phyloP scores from a whole-genome alignment of 805 yeast species.

The Geotrichum ghanense region DNA sequence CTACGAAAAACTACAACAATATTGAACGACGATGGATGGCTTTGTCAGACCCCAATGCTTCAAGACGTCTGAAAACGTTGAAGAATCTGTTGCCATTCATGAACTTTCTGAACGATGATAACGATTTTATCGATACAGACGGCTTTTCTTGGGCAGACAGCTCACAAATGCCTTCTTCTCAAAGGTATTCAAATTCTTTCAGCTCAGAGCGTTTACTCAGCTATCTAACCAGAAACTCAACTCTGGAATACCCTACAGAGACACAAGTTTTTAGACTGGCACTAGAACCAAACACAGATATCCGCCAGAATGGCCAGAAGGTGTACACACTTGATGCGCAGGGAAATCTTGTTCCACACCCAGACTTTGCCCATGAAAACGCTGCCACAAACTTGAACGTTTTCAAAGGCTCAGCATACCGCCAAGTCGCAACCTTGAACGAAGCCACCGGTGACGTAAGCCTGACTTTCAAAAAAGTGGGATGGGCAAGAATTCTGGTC shows the following conservation, averaged over 20 bases:
- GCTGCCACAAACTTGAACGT: slow-evolving; percentile 4
- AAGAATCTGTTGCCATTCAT: background rate
- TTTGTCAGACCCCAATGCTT: slow-evolving; percentile 17
- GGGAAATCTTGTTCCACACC: slow-evolving; percentile 11
- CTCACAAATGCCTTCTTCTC: too few relatives aligned
- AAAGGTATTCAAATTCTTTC: background rate
- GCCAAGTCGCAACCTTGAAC: slow-evolving; percentile 12
- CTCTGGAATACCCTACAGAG: slow-evolving; percentile 16
- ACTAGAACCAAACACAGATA: slow-evolving; percentile 12
- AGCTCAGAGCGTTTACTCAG: slow-evolving; percentile 14
- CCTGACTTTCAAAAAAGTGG: slow-evolving; percentile 17
- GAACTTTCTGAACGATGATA: background rate
- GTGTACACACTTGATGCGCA: slow-evolving; percentile 11
- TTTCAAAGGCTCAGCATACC: slow-evolving; percentile 20
- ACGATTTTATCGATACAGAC: background rate
- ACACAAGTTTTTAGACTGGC: slow-evolving; percentile 14
- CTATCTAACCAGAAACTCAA: slow-evolving; percentile 16
- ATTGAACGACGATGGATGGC: slow-evolving; percentile 21
- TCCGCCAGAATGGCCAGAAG: slow-evolving; percentile 2
- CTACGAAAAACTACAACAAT: slow-evolving; percentile 14
- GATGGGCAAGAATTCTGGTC: slow-evolving; percentile 24
- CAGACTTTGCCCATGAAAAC: slow-evolving; percentile 9
- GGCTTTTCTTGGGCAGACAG: background rate
- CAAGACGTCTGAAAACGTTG: background rate
- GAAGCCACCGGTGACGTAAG: slow-evolving; percentile 9